Evolutionary conservation across 2,329 filamentous ascomycete species (phyloP).

Genomic region (Xylaria sp.): DNA sequence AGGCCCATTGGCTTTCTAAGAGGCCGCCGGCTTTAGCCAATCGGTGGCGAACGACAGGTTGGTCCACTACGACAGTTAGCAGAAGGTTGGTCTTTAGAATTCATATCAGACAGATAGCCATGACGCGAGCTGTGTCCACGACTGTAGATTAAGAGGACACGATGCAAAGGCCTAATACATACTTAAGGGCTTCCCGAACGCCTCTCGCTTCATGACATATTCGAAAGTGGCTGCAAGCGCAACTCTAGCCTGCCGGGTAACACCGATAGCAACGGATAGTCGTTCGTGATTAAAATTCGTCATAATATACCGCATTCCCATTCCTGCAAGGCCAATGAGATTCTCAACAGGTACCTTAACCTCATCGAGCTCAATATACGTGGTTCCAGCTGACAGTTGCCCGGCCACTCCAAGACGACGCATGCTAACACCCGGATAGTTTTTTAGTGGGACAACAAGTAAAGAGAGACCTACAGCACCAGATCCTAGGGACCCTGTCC

Average conservation of each 20-base stretch:
- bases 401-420: conserved; percentile 74
- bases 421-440: conserved; percentile 73
- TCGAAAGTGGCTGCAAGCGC: conserved; percentile 52
- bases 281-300: conserved; percentile 83
- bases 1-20: conserved; percentile 76
- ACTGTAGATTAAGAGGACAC: background rate
- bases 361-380: conserved; percentile 80
- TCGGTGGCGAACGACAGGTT: conserved; percentile 78
- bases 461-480: conserved; percentile 72
- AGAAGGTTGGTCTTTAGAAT: background rate
- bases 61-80: conserved; percentile 62
- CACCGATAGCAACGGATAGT: conserved; percentile 71
- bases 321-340: conserved; percentile 74
- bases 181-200: conserved; percentile 58
- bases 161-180: background rate
- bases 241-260: conserved; percentile 67
- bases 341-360: conserved; percentile 77
- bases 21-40: conserved; percentile 75
- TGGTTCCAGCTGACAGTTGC: conserved; percentile 73
- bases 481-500: conserved; percentile 69
- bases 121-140: too few species aligned
- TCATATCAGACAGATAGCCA: background rate
- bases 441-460: conserved; percentile 76
- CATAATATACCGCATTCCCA: conserved; percentile 80
- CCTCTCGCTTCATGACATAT: conserved; percentile 53